These are phyloP conservation scores for Acephala macrosclerotiorum DNA, from an alignment of 2,329 filamentous ascomycete species.

Conservation along the genomic window DNA sequence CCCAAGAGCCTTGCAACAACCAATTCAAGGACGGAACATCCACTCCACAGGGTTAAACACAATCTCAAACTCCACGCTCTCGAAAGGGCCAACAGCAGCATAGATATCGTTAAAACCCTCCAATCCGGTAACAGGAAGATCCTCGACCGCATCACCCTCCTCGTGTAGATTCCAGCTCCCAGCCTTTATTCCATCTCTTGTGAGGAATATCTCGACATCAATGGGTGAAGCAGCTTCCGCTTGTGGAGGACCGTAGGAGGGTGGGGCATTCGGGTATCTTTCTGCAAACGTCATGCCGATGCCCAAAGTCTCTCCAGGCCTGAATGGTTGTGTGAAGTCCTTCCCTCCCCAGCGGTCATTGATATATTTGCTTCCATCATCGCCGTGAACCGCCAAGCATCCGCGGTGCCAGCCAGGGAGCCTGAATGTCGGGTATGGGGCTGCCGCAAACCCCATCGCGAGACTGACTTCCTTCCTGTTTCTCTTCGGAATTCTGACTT, in stretches of 20 bases:
- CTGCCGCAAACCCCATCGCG: slow-evolving; percentile 73
- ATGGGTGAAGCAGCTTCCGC: slow-evolving; percentile 42
- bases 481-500: slow-evolving; percentile 63
- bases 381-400: slow-evolving; percentile 78
- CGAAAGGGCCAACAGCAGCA: slow-evolving; percentile 75
- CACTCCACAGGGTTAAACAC: slow-evolving; percentile 66
- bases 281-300: slow-evolving; percentile 70
- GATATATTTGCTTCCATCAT: slow-evolving; percentile 79
- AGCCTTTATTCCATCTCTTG: slow-evolving; percentile 65
- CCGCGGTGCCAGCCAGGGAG: slow-evolving; percentile 84
- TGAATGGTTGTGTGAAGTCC: slow-evolving; percentile 70
- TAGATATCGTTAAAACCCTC: slow-evolving; percentile 76
- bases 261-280: slow-evolving; percentile 38
- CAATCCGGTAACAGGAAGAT: slow-evolving; percentile 69
- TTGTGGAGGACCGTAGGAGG: slow-evolving; percentile 38
- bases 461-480: slow-evolving; percentile 54
- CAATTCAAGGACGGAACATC: slow-evolving; percentile 53
- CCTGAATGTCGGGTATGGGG: slow-evolving; percentile 79
- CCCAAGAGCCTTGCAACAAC: not conserved
- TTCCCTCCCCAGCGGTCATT: slow-evolving; percentile 79
- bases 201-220: slow-evolving; percentile 72
- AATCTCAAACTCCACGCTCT: slow-evolving; percentile 72
- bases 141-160: slow-evolving; percentile 69
- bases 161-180: slow-evolving; percentile 78
- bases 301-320: slow-evolving; percentile 71